Conservation (phyloP, 495 filamentous ascomycete species). For the Ascobolus immersus region DNA sequence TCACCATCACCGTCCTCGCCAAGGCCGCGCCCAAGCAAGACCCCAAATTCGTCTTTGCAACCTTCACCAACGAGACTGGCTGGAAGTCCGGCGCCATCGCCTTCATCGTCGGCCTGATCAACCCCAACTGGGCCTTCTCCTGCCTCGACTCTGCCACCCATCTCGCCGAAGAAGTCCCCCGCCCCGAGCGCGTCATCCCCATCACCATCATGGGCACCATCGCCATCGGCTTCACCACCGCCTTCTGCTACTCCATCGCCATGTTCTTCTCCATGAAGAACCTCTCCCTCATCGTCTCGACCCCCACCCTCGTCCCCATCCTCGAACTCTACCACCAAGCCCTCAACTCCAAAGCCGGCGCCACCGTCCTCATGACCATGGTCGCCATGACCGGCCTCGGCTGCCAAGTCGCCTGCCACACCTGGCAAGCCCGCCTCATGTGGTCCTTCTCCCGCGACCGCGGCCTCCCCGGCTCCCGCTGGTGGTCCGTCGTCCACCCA, state of each 20-base stretch:
- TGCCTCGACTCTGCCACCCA: slow-evolving; percentile 36
- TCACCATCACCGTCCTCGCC: slow-evolving; percentile 30
- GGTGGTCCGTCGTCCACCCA: slow-evolving; percentile 23
- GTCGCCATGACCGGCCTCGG: slow-evolving; percentile 30
- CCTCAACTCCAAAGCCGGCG: slow-evolving; percentile 24
- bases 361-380: slow-evolving; percentile 29
- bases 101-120: slow-evolving; percentile 39
- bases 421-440: slow-evolving; percentile 28
- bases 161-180: slow-evolving; percentile 35
- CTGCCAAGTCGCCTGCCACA: slow-evolving; percentile 29
- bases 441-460: slow-evolving; percentile 37
- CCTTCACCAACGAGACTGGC: slow-evolving; percentile 36
- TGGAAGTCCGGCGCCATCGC: slow-evolving; percentile 33
- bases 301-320: slow-evolving; percentile 30
- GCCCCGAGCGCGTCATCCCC: slow-evolving; percentile 23
- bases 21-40: slow-evolving; percentile 28
- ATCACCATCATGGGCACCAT: slow-evolving; percentile 34
- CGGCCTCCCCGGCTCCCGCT: slow-evolving; percentile 26
- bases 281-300: slow-evolving; percentile 21
- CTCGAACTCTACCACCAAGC: slow-evolving; percentile 33
- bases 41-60: slow-evolving; percentile 34
- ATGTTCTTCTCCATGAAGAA: slow-evolving; percentile 36
- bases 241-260: slow-evolving; percentile 28
- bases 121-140: slow-evolving; percentile 35
- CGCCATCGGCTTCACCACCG: slow-evolving; percentile 31